Evolutionary conservation across 768 basidiomycete genomes (phyloP), one percentile per base, ranked within the genome.

Genomic region (Boletus insuetus): DNA sequence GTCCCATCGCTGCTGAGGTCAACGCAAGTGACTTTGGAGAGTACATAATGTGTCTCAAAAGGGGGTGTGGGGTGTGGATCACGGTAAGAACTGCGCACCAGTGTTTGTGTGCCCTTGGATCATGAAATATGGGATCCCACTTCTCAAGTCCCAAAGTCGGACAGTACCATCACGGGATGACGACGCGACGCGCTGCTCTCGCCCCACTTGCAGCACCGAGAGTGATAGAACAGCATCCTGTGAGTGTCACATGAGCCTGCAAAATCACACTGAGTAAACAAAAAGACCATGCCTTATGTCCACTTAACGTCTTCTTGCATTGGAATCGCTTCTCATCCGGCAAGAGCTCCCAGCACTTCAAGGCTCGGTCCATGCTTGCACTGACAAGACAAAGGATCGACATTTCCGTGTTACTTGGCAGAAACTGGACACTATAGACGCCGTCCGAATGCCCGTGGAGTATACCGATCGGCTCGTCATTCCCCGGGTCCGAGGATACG

Each of bases 261-360:
- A 32, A 31, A 20, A 19, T 14, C 19, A 29, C 16, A 13, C 46
- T 13, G 19, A 49, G 39, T 29, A 40, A 19, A 40, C 19, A 35
- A 43, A 43, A 48, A 43, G 29, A 49, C 11, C 47, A 24, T 56
- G 54, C 68, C 59, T 64, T 59, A 58, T 73, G 72, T 22, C 72
- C 72, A 47, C 34, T 55, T 5, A 74, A 51, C 24, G 70, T 74
- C 53, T 62, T 69, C 13, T 60, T 67, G 51, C 72, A 67, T 17
- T 35, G 48, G 40, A 73, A 69, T 26, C 44, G 59, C 50, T 60
- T 65, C 53, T 70, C 64, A 7, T 59, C 54, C 34, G 59, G 63
- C 26, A 48, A 51, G 29, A 82, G 62, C 46, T 82, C 78, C 79
- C 82, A 83, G 35, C 73, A 71, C 50, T 80, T 79, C 22, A 70